These are phyloP conservation scores for Paramecium pentaurelia DNA, from an alignment of 73 alveolate genomes.

Conservation along the genomic window DNA sequence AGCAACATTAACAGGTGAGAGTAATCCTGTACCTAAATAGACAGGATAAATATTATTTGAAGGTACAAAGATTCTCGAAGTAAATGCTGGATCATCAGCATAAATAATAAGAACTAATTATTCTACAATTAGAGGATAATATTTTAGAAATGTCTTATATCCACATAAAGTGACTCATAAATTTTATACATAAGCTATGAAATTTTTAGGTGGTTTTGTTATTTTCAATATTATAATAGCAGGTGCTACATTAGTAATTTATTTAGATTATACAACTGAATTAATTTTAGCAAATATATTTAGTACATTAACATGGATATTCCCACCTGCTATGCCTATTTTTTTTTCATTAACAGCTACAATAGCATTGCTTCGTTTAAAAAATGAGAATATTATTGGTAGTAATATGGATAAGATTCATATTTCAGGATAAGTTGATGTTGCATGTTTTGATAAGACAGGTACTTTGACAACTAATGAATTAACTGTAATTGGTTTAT, in stretches of 20 bases:
- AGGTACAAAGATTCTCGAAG: neutral
- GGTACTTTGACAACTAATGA: constrained; percentile 96
- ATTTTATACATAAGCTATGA: constrained; percentile 30
- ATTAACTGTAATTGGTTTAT: constrained; percentile 65
- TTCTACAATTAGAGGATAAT: constrained; percentile 25
- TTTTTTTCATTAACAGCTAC: neutral
- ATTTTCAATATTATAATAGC: neutral
- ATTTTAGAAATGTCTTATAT: constrained; percentile 42
- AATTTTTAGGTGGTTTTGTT: neutral
- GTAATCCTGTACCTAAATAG: constrained; percentile 64
- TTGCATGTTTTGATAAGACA: constrained; percentile 93
- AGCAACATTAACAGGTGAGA: constrained; percentile 89
- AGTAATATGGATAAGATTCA: neutral
- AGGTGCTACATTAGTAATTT: neutral
- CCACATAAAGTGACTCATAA: constrained; percentile 1
- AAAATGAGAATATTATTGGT: constrained; percentile 30
- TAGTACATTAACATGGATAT: neutral
- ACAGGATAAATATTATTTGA: neutral
- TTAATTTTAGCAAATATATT: neutral
- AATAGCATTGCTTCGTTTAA: constrained; percentile 1
- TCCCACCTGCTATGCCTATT: constrained; percentile 51
- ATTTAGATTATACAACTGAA: constrained; percentile 9
- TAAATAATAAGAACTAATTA: constrained; percentile 39
- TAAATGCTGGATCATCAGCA: neutral
- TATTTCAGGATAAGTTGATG: neutral